Base-by-base conservation (phyloP, 2,329 filamentous ascomycete species). In the Nigrospora osmanthi region DNA sequence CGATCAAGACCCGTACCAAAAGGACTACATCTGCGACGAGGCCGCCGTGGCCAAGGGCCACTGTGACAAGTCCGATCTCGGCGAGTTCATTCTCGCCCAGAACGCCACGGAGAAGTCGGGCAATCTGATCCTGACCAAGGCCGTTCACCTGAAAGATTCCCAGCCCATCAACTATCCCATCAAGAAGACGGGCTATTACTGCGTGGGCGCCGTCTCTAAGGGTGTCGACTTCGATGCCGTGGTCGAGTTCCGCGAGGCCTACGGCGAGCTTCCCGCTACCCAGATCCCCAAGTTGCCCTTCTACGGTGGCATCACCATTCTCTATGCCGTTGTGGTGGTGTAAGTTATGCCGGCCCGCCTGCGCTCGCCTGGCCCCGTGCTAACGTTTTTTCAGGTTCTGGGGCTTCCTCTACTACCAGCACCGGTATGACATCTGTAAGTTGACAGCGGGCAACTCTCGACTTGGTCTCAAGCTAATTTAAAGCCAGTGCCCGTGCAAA, bases 221-320 rank as follows among this genome's bases (percentile, higher is more conserved):
- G 11, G 11, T 11, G 14, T 16, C 11, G 38, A 81, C 52, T 98
- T 94, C 61, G 78, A 75, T 39, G 90, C 85, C 9, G 78, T 93
- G 13, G 84, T 93, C 37, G 90, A 93, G 58, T 98, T 97, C 65
- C 83, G 90, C 50, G 97, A 98, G 65, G 87, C 93, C 3, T 98
- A 94, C 61, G 93, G 93, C 61, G 91, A 98, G 71, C 82, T 98
- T 45, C 87, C 90, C 6, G 93, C 89, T 9, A 89, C 89, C 2
- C 91, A 98, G 64, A 96, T 98, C 53, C 86, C 94, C 16, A 98
- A 98, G 66, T 74, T 98, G 47, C 91, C 93, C 3, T 98, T 98
- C 64, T 98, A 98, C 59, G 93, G 91, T 39, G 91, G 86, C 46
- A 82, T 97, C 54, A 91, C 90, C 1, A 90, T 98, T 51, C 80